Base-by-base conservation (phyloP, 1,139 yeast species). In the Saccharomycopsis hybrid region DNA sequence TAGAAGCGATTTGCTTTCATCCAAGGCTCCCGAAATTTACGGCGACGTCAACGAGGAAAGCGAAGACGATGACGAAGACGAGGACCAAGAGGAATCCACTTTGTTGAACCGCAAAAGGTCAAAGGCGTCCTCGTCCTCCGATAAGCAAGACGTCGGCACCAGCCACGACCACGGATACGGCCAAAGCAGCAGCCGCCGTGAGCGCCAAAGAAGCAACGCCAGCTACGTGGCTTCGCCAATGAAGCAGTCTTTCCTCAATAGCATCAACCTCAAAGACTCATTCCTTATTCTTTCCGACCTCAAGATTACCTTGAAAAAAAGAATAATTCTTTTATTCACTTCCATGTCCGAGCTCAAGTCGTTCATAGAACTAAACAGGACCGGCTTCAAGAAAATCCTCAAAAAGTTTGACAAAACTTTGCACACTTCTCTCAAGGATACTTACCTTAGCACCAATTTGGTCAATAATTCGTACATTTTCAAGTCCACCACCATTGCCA, bases 261-360 rank as follows among this genome's bases (percentile, higher is more conserved):
- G 48, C 28, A 11, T 49, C 28, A 48, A 56, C 61, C 42, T 52
- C 44, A 46, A 47, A 37, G 72, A 60, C 42, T 60, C 66, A 2
- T 58, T 61, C 44, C 55, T 62, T 32, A 54, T 69, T 40, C 52
- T 71, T 9, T 70, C 72, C 13, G 88, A 83, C 37, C 28, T 48
- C 38, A 51, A 43, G 29, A 78, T 85, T 53, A 81, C 88, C 5
- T 72, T 86, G 58, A 84, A 82, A 64, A 82, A 83, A 62, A 73
- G 88, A 52, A 66, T 84, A 3, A 76, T 82, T 42, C 74, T 81
- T 9, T 67, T 82, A 44, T 90, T 80, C 68, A 90, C 92, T 8
- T 72, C 79, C 28, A 70, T 89, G 37, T 82, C 89, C n/a, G 97
- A 90, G 64, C 68, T 82, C 55, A 80, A 81, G 58, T 79, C 87